Conservation (phyloP, 2,329 filamentous ascomycete species). For the Alternaria panax region DNA sequence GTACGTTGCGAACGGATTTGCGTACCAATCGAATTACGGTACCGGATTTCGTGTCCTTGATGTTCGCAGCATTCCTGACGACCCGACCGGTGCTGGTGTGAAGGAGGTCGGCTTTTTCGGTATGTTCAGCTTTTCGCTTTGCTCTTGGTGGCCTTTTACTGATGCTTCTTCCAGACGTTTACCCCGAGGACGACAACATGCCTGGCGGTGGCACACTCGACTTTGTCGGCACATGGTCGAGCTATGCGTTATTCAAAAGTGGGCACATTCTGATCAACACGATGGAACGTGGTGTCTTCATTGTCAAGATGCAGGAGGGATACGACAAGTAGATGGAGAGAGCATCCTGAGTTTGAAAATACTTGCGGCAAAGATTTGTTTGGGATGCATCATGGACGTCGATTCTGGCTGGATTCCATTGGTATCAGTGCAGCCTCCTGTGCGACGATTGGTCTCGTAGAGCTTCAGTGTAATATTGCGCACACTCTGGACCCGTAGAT, state of each 20-base stretch:
- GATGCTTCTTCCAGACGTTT: conserved; percentile 41
- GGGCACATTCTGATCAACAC: conserved; percentile 52
- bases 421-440: not conserved
- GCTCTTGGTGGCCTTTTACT: not conserved
- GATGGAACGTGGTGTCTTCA: conserved; percentile 51
- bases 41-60: conserved; percentile 53
- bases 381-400: not conserved
- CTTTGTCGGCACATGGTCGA: conserved; percentile 56
- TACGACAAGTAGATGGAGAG: conserved; percentile 1
- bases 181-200: conserved; percentile 53
- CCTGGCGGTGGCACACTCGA: conserved; percentile 50
- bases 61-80: conserved; percentile 51
- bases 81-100: conserved; percentile 52
- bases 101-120: conserved; percentile 54
- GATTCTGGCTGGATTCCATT: not conserved
- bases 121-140: not conserved
- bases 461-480: not conserved
- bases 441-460: not conserved
- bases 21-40: conserved; percentile 56
- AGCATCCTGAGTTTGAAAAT: not conserved
- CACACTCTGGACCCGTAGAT: not conserved
- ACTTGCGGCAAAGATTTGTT: not conserved
- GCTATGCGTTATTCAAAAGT: conserved; percentile 52
- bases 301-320: conserved; percentile 45
- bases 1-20: conserved; percentile 53